Conservation (phyloP, 257 asterid species). For the Rehmannia glutinosa region DNA sequence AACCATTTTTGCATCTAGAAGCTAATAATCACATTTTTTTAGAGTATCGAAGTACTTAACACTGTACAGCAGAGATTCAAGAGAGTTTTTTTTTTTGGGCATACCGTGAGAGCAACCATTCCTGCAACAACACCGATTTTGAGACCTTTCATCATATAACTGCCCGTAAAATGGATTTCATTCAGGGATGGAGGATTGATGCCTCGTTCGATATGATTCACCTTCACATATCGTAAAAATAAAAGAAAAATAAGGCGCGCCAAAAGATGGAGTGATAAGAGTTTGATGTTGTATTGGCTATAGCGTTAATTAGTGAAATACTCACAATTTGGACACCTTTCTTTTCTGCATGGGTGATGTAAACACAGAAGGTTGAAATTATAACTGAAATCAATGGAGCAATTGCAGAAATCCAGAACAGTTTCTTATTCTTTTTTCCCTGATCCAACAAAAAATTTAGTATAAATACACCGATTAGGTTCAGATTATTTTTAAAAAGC, state of each 20-base stretch:
- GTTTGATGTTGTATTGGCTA: no score
- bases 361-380: conserved; percentile 58
- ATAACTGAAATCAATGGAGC: conserved; percentile 71
- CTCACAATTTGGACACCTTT: conserved; percentile 64
- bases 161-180: conserved; percentile 50
- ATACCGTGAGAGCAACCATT: conserved; percentile 61
- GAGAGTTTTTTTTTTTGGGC: no score
- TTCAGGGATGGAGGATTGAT: conserved; percentile 54
- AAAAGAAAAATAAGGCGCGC: no score
- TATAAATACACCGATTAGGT: neutral
- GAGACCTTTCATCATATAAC: conserved; percentile 47
- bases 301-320: no score
- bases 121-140: conserved; percentile 61
- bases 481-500: neutral
- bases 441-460: conserved; percentile 13
- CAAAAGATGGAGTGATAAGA: no score
- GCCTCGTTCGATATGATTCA: conserved; percentile 44
- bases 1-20: no score
- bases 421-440: conserved; percentile 61
- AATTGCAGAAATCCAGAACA: conserved; percentile 75
- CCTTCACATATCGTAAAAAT: conserved; percentile 46
- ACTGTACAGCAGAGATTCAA: no score
- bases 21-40: no score
- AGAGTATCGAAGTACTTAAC: no score
- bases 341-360: conserved; percentile 62